Conservation (phyloP, 306 rosid species). For the Vigna nakashimae region DNA sequence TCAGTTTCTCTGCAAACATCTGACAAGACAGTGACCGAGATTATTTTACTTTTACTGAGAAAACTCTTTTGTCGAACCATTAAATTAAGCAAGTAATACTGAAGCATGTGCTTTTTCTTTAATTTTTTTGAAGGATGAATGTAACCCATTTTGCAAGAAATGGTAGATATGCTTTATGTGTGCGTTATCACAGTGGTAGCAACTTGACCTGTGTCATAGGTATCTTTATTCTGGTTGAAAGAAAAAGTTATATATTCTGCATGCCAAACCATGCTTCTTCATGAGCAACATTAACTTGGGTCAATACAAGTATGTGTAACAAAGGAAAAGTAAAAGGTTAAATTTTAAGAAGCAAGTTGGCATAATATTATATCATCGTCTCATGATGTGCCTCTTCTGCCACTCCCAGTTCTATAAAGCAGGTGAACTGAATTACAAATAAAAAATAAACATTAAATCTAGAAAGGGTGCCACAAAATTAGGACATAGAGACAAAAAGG, state of each 20-base stretch:
- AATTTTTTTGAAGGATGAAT: not conserved
- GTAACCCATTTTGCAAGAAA: slow-evolving; percentile 37
- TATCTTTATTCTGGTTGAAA: slow-evolving; percentile 30
- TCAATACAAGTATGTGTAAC: not conserved
- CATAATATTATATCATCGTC: slow-evolving; percentile 17
- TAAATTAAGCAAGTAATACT: not conserved
- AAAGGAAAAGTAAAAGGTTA: not conserved
- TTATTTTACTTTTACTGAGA: not conserved
- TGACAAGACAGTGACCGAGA: too few species aligned
- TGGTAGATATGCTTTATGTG: slow-evolving; percentile 16
- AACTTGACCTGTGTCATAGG: not conserved
- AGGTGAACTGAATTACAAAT: not conserved
- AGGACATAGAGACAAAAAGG: slow-evolving; percentile 7
- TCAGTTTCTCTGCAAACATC: too few species aligned
- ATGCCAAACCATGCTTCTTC: slow-evolving; percentile 8
- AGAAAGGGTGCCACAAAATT: not conserved
- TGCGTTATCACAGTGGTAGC: not conserved
- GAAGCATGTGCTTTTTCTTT: not conserved
- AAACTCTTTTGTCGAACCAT: not conserved
- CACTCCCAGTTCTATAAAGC: not conserved
- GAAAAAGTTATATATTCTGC: slow-evolving; percentile 31
- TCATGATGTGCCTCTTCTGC: slow-evolving; percentile 33
- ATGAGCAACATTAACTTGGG: slow-evolving; percentile 34
- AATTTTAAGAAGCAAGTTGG: slow-evolving; percentile 9
- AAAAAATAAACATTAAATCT: not conserved